phyloP scores from a whole-genome alignment of 768 basidiomycete species.

The Russula lepida region DNA sequence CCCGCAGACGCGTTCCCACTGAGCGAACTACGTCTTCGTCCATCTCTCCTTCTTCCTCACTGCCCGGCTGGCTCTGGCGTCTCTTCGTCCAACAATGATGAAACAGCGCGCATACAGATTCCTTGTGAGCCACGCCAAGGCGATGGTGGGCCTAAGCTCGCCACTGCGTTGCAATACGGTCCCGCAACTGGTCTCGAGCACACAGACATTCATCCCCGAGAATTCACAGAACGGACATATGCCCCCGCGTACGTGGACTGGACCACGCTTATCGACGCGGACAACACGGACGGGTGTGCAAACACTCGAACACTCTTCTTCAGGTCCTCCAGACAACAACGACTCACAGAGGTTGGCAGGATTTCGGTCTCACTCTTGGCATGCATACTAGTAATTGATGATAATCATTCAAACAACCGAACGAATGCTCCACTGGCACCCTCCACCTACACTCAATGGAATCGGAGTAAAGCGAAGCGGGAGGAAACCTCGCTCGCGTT shows the following conservation, averaged over 20 bases:
- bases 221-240: constrained; percentile 47
- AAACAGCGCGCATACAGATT: constrained; percentile 43
- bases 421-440: no score
- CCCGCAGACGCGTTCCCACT: constrained; percentile 43
- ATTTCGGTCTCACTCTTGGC: no score
- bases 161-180: constrained; percentile 47
- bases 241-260: constrained; percentile 57
- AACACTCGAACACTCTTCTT: no score
- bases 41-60: constrained; percentile 25
- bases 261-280: constrained; percentile 46
- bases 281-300: constrained; percentile 62
- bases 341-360: no score
- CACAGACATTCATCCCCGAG: constrained; percentile 42
- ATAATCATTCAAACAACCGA: no score
- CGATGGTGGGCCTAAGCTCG: constrained; percentile 39
- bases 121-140: constrained; percentile 48
- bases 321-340: no score
- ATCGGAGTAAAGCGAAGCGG: no score
- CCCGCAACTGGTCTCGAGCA: constrained; percentile 42
- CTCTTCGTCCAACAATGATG: constrained; percentile 36
- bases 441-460: no score
- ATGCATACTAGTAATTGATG: no score
- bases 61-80: constrained; percentile 53
- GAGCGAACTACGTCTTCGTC: constrained; percentile 14
- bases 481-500: no score